Conservation (phyloP, 352 stramenopile species). For the Globisporangium yorkense region DNA sequence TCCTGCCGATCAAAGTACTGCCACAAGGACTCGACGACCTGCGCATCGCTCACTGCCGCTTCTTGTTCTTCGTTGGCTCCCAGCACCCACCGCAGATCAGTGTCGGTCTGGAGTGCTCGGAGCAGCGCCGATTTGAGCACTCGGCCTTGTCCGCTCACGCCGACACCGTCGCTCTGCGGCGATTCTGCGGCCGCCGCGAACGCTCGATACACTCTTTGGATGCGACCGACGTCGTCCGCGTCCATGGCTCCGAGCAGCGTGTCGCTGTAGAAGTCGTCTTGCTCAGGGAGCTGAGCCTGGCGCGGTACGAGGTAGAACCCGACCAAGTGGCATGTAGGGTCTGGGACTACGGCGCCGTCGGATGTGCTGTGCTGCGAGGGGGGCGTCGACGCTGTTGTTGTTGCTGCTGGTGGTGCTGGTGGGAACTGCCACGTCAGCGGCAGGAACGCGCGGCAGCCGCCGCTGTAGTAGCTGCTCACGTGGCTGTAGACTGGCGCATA, state of each 20-base stretch:
- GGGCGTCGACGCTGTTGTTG: slow-evolving; percentile 1
- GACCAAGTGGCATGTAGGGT: slow-evolving; percentile 40
- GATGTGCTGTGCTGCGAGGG: background rate
- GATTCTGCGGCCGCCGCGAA: slow-evolving; percentile 25
- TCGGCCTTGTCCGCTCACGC: background rate
- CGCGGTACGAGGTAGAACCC: slow-evolving; percentile 56
- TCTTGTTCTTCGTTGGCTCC: background rate
- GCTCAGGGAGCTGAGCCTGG: slow-evolving; percentile 55
- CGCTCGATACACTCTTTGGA: slow-evolving; percentile 22
- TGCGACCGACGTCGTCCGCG: slow-evolving; percentile 13
- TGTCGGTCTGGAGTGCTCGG: background rate
- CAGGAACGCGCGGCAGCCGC: slow-evolving; percentile 32
- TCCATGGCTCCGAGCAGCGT: slow-evolving; percentile 38
- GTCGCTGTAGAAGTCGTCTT: slow-evolving; percentile 36
- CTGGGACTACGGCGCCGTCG: slow-evolving; percentile 14
- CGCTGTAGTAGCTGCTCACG: slow-evolving; percentile 46
- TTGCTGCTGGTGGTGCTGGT: background rate
- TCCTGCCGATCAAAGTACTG: slow-evolving; percentile 8
- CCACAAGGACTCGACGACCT: slow-evolving; percentile 2
- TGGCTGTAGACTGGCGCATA: slow-evolving; percentile 34
- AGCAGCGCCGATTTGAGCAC: slow-evolving; percentile 8
- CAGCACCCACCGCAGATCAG: slow-evolving; percentile 13
- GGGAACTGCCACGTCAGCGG: slow-evolving; percentile 42
- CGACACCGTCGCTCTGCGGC: slow-evolving; percentile 2
- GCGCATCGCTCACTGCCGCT: background rate